A percentile compares a stretch with the other conserved stretches of the same genome.
These are phyloP conservation scores for Sindora glabra DNA, from an alignment of 306 rosid species.

Conservation along the genomic window DNA sequence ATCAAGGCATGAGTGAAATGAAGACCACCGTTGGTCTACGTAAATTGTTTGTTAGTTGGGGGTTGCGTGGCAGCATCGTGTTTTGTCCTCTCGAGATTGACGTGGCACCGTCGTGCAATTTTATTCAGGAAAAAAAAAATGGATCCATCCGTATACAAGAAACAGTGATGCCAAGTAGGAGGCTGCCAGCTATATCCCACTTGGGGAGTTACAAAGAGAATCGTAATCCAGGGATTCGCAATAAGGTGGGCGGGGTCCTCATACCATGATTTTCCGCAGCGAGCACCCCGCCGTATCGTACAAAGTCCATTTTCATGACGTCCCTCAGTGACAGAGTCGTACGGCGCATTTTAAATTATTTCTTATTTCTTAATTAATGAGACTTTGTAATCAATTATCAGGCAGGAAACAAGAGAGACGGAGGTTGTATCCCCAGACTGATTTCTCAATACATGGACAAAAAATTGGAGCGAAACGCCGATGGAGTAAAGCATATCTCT, in stretches of 20 bases:
- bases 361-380: too few species aligned
- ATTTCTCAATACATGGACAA: too few species aligned
- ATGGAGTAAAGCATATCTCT: too few species aligned
- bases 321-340: background rate
- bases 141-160: background rate
- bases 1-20: background rate
- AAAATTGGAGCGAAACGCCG: too few species aligned
- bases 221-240: conserved; percentile 2
- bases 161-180: background rate
- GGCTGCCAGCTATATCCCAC: conserved; percentile 24
- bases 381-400: too few species aligned
- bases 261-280: conserved; percentile 24
- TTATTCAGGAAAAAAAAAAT: background rate
- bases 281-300: background rate
- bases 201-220: conserved; percentile 3
- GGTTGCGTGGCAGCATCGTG: background rate
- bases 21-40: background rate
- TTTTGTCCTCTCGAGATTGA: background rate
- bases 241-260: background rate
- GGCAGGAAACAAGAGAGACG: too few species aligned
- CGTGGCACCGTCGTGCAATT: background rate
- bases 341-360: background rate
- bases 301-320: background rate
- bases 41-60: too few species aligned
- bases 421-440: too few species aligned